Conservation (phyloP, 2,329 filamentous ascomycete species). For the Rhytidhysteron rufulum region DNA sequence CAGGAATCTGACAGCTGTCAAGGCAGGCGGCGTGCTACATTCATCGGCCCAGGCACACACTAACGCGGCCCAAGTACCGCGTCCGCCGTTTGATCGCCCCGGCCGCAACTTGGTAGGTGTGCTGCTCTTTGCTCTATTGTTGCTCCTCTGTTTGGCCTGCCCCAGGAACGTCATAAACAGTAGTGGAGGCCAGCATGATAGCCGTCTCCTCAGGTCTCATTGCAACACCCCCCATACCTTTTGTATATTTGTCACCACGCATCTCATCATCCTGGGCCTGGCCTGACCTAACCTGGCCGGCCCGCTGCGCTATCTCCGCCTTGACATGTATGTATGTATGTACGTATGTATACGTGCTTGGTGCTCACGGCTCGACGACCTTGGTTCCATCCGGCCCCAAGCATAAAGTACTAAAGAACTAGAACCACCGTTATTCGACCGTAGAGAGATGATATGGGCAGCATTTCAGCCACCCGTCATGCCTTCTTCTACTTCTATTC, state of each 20-base stretch:
- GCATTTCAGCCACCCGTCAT: slow-evolving; percentile 19
- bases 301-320: too few relatives aligned
- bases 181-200: background rate
- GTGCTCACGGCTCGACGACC: too few relatives aligned
- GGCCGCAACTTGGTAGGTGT: slow-evolving; percentile 4
- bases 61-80: too few relatives aligned
- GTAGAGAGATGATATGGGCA: slow-evolving; percentile 6
- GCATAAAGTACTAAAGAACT: slow-evolving; percentile 12
- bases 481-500: slow-evolving; percentile 5
- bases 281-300: too few relatives aligned
- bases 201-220: background rate
- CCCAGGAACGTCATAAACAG: background rate
- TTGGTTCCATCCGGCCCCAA: slow-evolving; percentile 3
- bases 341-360: too few relatives aligned
- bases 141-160: background rate
- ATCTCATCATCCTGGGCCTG: background rate
- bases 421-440: slow-evolving; percentile 7
- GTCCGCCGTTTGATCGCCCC: slow-evolving; percentile 10
- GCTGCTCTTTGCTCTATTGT: too few relatives aligned
- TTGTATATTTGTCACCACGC: slow-evolving; percentile 1
- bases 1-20: slow-evolving; percentile 6
- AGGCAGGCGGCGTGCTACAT: background rate
- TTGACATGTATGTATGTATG: too few relatives aligned
- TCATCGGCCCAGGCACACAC: too few relatives aligned
- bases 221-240: slow-evolving; percentile 5